Percentiles rank a stretch among this genome's conserved stretches.
These are phyloP conservation scores for Coccinonectria pachysandricola DNA, from an alignment of 2,329 filamentous ascomycete species.

Conservation along the genomic window DNA sequence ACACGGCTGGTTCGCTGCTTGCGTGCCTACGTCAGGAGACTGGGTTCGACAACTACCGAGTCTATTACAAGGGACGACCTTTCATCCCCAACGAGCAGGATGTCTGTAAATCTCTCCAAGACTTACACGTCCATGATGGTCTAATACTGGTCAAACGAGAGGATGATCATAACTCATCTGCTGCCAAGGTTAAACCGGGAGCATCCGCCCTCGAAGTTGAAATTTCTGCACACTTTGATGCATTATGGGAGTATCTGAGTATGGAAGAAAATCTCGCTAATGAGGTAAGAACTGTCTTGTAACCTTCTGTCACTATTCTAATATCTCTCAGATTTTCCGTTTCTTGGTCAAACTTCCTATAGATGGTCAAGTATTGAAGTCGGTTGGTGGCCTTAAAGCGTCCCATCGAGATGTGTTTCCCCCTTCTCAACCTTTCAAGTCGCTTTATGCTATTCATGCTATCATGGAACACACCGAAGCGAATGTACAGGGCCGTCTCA, in stretches of 20 bases:
- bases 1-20: constrained; percentile 61
- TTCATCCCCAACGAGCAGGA: constrained; percentile 51
- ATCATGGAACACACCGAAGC: constrained; percentile 52
- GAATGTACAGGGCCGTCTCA: too few species aligned
- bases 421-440: constrained; percentile 57
- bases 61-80: constrained; percentile 60
- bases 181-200: constrained; percentile 36
- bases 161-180: constrained; percentile 32
- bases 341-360: constrained; percentile 63
- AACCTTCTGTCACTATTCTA: constrained; percentile 5
- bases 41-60: constrained; percentile 64
- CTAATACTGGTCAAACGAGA: constrained; percentile 57
- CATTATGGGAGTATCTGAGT: constrained; percentile 71
- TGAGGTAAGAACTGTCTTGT: constrained; percentile 38
- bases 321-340: constrained; percentile 46
- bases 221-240: constrained; percentile 71
- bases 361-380: constrained; percentile 49
- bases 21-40: constrained; percentile 57
- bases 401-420: constrained; percentile 56
- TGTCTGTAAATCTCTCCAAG: constrained; percentile 52
- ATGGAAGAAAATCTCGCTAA: constrained; percentile 59
- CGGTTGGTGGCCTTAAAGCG: constrained; percentile 44
- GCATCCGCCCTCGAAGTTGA: constrained; percentile 62
- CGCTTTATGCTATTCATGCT: constrained; percentile 61
- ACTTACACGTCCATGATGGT: constrained; percentile 55